Evolutionary conservation across 352 stramenopile species (phyloP), one percentile per base, ranked within the genome.

Genomic region (Phytophthora podocarpi): DNA sequence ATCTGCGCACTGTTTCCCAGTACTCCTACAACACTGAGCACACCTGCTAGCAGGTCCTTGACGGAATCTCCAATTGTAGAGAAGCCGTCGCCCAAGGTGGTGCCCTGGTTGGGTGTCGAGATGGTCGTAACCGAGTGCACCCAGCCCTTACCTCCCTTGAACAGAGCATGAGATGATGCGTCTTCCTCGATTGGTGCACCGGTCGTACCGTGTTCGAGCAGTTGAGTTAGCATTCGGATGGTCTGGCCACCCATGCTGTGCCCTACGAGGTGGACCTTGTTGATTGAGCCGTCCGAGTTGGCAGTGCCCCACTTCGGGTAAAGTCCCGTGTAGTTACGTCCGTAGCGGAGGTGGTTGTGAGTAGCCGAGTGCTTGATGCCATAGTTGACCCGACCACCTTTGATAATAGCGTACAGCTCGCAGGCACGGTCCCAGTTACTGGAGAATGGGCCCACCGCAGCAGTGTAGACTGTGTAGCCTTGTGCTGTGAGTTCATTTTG

Each of bases 191-290:
- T 62, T 0, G 72, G 79, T 1, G 82, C 72, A 0, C 76, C 79
- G 5, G 54, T 72, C 0, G 56, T 73, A 7, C 85, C 85, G 7
- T 89, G 64, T 13, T 55, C 47, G 0, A 91, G 69, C 21, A 93
- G 20, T 61, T 91, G 76, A 18, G 82, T 54, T 10, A 93, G 64
- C 80, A 90, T 93, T 34, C 84, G 78, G n/a, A 90, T 67, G 8
- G 84, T 93, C 56, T 86, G 76, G 13, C 84, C 84, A 31, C 84
- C 84, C 82, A 93, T 91, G 30, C 76, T 89, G 78, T 93, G 84
- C n/a, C 84, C 82, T 3, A 93, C 16, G 13, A 93, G 52, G 47
- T 91, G 81, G 1, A 93, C 53, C 48, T 88, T 90, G 48, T 89
- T 81, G 45, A 87, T 61, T 5, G 64, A 72, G 15, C 79, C 78